Evolutionary conservation across 2,329 filamentous ascomycete genomes (phyloP).

Genomic region (Fusarium bulbicola): DNA sequence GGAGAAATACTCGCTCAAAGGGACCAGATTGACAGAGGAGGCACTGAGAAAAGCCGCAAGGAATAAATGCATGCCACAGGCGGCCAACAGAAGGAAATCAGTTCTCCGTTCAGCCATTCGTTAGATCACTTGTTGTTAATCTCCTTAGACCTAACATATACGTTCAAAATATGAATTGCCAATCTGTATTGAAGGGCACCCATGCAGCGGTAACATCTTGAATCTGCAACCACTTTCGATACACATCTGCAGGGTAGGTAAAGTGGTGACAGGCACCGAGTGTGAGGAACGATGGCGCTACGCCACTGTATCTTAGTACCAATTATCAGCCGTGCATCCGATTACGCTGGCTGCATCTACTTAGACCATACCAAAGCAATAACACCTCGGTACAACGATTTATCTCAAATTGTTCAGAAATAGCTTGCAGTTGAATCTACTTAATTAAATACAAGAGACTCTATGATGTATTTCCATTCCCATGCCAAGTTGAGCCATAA

Average conservation of each 20-base stretch:
- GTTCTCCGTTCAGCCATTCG: fast-evolving
- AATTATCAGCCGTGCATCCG: background rate
- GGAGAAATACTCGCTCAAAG: background rate
- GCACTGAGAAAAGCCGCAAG: fast-evolving
- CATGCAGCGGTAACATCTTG: background rate
- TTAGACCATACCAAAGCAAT: background rate
- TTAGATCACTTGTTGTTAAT: background rate
- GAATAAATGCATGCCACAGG: fast-evolving
- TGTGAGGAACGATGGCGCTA: background rate
- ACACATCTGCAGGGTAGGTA: background rate
- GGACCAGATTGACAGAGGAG: background rate
- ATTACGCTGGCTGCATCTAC: background rate
- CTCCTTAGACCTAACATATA: fast-evolving
- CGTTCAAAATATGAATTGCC: background rate
- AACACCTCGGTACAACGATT: too few relatives aligned
- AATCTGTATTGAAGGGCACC: fast-evolving
- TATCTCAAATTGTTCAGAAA: too few relatives aligned
- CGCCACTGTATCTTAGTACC: background rate
- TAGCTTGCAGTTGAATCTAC: background rate
- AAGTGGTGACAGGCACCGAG: too few relatives aligned
- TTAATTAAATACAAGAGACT: fast-evolving
- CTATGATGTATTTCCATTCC: fast-evolving
- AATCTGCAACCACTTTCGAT: background rate
- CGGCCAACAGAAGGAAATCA: fast-evolving
- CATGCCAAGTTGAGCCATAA: background rate